phyloP scores from a whole-genome alignment of 2,329 filamentous ascomycete genomes.

The Aphanocladium album region DNA sequence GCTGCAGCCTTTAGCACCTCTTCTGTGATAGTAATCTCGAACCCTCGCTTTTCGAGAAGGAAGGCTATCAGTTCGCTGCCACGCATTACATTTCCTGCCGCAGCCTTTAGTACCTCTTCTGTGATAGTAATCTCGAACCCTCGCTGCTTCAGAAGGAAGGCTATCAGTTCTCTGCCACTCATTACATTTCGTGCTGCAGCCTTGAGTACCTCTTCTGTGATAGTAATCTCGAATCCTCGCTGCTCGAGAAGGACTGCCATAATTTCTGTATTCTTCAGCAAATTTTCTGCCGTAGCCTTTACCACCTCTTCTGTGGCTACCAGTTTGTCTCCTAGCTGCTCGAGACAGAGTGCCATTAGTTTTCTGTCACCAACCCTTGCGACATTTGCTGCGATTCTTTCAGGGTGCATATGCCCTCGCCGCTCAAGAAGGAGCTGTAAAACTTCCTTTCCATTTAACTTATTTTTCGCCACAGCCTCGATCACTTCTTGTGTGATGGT shows the following conservation, averaged over 20 bases:
- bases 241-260: not conserved
- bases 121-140: conserved; percentile 13
- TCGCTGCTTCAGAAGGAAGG: conserved; percentile 2
- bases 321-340: conserved; percentile 6
- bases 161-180: conserved; percentile 3
- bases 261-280: not conserved
- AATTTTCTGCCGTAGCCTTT: conserved; percentile 1
- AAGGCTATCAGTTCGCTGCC: conserved; percentile 11
- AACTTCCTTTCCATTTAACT: not conserved
- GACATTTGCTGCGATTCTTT: too few species aligned
- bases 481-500: not conserved
- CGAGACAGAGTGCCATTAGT: conserved; percentile 8
- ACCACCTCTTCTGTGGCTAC: conserved; percentile 15
- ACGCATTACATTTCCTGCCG: not conserved
- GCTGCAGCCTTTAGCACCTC: not conserved
- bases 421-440: too few species aligned
- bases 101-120: conserved; percentile 13
- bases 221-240: not conserved
- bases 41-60: conserved; percentile 13
- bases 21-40: conserved; percentile 13
- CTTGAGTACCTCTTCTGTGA: not conserved
- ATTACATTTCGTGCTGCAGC: not conserved
- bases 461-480: not conserved
- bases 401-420: too few species aligned
- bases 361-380: not conserved